phyloP scores from a whole-genome alignment of 139 green algal species.

The Raphidocelis subcapitata region DNA sequence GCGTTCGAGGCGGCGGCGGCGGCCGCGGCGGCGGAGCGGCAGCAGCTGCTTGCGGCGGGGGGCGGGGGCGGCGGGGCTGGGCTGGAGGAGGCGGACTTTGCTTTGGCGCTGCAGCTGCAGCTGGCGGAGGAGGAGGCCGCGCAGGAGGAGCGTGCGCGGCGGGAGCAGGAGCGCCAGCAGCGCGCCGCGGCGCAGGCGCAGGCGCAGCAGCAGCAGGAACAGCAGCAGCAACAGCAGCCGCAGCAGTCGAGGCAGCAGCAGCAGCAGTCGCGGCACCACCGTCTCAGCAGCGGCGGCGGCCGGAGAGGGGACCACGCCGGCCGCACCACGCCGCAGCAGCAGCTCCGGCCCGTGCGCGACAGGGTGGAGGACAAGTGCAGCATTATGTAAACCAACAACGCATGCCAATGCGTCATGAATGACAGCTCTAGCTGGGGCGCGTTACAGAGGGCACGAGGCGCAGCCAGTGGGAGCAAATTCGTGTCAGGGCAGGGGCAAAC shows the following conservation, averaged over 20 bases:
- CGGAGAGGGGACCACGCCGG: no score
- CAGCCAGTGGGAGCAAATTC: no score
- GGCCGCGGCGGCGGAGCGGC: background rate
- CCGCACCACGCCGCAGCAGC: no score
- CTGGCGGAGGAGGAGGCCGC: slow-evolving; percentile 58
- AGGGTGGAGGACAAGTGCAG: no score
- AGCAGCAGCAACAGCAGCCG: slow-evolving; percentile 17
- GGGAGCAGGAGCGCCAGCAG: slow-evolving; percentile 19
- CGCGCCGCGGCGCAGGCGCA: background rate
- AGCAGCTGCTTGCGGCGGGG: slow-evolving; percentile 14
- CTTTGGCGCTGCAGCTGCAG: slow-evolving; percentile 84
- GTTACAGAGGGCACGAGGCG: no score
- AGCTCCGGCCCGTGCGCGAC: no score
- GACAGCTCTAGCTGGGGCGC: no score
- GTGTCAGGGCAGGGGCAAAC: no score
- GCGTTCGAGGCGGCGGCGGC: slow-evolving; percentile 1
- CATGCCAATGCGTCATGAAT: no score
- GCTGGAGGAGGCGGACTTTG: slow-evolving; percentile 61
- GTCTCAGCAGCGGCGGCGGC: no score
- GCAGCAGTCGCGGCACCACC: no score
- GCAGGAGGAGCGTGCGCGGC: slow-evolving; percentile 2
- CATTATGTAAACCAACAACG: no score
- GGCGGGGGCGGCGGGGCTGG: slow-evolving; percentile 8
- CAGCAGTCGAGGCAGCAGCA: slow-evolving; percentile 1
- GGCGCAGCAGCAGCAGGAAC: slow-evolving; percentile 7